A percentile compares a stretch with the other conserved stretches of the same genome.
Evolutionary conservation across 2,329 filamentous ascomycete species (phyloP).

Genomic region (Fusarium citri): DNA sequence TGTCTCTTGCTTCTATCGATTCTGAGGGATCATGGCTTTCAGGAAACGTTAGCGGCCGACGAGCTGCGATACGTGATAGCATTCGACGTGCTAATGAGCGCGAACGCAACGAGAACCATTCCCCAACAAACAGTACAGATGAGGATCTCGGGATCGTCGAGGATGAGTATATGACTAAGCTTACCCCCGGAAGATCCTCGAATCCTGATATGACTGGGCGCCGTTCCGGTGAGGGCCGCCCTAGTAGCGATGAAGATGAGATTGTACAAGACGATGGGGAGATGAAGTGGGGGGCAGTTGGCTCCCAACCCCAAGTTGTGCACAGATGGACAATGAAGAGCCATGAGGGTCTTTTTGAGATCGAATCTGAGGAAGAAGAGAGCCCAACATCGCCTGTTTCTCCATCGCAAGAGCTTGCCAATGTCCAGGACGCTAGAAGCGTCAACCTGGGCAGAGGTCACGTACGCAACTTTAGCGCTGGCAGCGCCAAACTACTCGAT

Average conservation of each 20-base stretch:
- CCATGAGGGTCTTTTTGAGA: slow-evolving; percentile 63
- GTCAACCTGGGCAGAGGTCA: slow-evolving; percentile 75
- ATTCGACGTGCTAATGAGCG: slow-evolving; percentile 49
- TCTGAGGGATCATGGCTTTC: slow-evolving; percentile 97
- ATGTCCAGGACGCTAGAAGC: slow-evolving; percentile 74
- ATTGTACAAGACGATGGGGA: slow-evolving; percentile 53
- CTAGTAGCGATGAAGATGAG: slow-evolving; percentile 71
- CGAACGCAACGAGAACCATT: slow-evolving; percentile 47
- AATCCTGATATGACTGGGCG: slow-evolving; percentile 49
- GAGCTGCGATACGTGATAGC: slow-evolving; percentile 60
- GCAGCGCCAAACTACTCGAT: slow-evolving; percentile 80
- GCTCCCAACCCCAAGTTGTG: slow-evolving; percentile 66
- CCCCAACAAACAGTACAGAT: slow-evolving; percentile 60
- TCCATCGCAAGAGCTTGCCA: slow-evolving; percentile 51
- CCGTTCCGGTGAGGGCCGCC: slow-evolving; percentile 63
- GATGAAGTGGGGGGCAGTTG: slow-evolving; percentile 65
- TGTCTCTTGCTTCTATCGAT: slow-evolving; percentile 92
- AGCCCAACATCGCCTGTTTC: slow-evolving; percentile 46
- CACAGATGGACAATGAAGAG: slow-evolving; percentile 67
- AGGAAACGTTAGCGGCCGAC: slow-evolving; percentile 69
- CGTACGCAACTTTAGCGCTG: slow-evolving; percentile 78
- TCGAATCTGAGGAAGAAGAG: slow-evolving; percentile 52
- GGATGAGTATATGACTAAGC: slow-evolving; percentile 77
- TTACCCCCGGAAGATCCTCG: slow-evolving; percentile 48
- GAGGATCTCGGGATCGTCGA: slow-evolving; percentile 73